phyloP scores from a whole-genome alignment of 1,284 basidiomycete species.

The Schizophyllum amplum region DNA sequence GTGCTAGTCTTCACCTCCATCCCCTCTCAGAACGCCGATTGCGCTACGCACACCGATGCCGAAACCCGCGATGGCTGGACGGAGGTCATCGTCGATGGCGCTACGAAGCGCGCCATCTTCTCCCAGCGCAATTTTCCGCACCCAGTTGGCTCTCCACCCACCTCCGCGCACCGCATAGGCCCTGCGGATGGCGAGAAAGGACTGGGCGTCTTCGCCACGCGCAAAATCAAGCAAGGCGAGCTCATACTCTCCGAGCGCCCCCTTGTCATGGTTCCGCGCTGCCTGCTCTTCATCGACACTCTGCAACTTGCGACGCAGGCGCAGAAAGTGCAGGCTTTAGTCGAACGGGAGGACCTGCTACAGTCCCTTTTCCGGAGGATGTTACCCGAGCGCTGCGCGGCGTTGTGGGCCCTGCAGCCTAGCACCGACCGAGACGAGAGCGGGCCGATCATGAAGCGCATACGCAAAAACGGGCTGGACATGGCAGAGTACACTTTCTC shows the following conservation, averaged over 20 bases:
- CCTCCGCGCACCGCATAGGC: constrained; percentile 1
- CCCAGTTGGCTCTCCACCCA: constrained; percentile 4
- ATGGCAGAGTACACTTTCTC: constrained; percentile 9
- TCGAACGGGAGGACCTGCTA: not conserved
- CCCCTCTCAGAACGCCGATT: not conserved
- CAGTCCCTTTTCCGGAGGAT: constrained; percentile 5
- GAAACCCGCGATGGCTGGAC: not conserved
- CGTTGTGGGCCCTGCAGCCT: constrained; percentile 10
- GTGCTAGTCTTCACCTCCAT: not conserved
- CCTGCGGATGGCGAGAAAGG: constrained; percentile 10
- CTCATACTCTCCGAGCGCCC: constrained; percentile 14
- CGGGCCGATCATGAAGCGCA: constrained; percentile 3
- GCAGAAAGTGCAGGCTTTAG: not conserved
- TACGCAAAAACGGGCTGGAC: constrained; percentile 8
- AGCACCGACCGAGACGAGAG: constrained; percentile 8
- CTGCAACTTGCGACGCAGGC: not conserved
- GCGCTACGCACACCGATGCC: not conserved
- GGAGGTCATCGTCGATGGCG: constrained; percentile 1
- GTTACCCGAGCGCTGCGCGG: constrained; percentile 4
- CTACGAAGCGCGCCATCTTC: constrained; percentile 5
- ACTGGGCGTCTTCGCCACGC: constrained; percentile 15
- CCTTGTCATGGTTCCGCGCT: not conserved
- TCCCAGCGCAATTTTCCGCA: constrained; percentile 11
- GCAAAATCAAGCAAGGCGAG: constrained; percentile 15
- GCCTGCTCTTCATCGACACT: not conserved